phyloP scores from a whole-genome alignment of 2,329 filamentous ascomycete species.

The Venturia nashicola region DNA sequence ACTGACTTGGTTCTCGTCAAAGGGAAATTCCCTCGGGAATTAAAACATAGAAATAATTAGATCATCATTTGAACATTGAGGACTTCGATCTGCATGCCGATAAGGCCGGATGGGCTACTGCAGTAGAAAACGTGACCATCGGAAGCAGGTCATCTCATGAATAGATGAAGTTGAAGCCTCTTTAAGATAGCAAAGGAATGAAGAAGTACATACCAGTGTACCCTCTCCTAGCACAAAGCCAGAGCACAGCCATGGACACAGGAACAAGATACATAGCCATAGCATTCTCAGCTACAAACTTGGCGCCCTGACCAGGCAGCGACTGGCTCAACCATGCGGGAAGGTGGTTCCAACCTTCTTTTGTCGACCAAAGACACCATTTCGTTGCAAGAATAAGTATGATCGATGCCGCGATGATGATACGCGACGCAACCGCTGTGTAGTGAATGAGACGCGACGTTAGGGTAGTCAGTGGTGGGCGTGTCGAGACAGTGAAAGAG shows the following conservation, averaged over 20 bases:
- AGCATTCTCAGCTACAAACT: not conserved
- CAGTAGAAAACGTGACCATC: not conserved
- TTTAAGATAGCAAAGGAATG: not conserved
- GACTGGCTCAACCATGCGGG: slow-evolving; percentile 1
- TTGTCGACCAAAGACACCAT: slow-evolving; percentile 9
- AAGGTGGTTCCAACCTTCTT: slow-evolving; percentile 1
- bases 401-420: slow-evolving; percentile 6
- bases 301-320: not conserved
- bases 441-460: slow-evolving; percentile 26
- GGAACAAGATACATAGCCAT: slow-evolving; percentile 7
- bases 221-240: slow-evolving; percentile 5
- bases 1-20: slow-evolving; percentile 3
- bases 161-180: no score
- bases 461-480: slow-evolving; percentile 39
- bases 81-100: not conserved
- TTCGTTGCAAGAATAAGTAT: slow-evolving; percentile 16
- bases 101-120: not conserved
- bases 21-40: not conserved
- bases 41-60: slow-evolving; percentile 6
- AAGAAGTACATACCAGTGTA: slow-evolving; percentile 8
- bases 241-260: not conserved
- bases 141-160: not conserved
- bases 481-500: slow-evolving; percentile 82
- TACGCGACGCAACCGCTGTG: not conserved
- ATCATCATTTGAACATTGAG: slow-evolving; percentile 1